Evolutionary conservation across 108 stramenopile species (phyloP).

Genomic region (Nitzschia palea): DNA sequence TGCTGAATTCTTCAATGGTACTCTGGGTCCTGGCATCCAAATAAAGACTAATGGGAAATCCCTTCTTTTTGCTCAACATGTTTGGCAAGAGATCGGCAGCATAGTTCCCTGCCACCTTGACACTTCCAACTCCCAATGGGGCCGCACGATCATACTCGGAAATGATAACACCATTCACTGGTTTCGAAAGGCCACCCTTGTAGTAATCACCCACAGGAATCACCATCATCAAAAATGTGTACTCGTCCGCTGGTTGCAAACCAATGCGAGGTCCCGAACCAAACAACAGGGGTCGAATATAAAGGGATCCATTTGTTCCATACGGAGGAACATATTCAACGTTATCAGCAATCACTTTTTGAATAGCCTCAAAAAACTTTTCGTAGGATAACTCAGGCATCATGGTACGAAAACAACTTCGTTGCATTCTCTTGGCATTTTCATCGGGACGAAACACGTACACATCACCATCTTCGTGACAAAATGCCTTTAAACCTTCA

Average conservation of each 20-base stretch:
- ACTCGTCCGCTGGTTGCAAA: conserved; percentile 97
- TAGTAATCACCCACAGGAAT: conserved; percentile 98
- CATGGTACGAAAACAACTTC: conserved; percentile 82
- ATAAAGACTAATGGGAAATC: conserved; percentile 96
- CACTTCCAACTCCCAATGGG: conserved; percentile 93
- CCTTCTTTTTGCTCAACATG: conserved; percentile 93
- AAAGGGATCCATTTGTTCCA: conserved; percentile 92
- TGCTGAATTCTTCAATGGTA: conserved; percentile 95
- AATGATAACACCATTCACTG: conserved; percentile 90
- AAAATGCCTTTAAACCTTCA: conserved; percentile 99
- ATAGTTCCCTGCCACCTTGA: conserved; percentile 99
- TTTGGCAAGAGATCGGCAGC: conserved; percentile 98
- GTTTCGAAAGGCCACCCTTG: conserved; percentile 91
- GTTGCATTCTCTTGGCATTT: conserved; percentile 88
- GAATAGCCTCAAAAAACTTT: conserved; percentile 90
- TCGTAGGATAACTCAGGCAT: conserved; percentile 90
- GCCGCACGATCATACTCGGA: conserved; percentile 97
- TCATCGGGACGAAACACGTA: conserved; percentile 96
- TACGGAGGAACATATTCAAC: conserved; percentile 97
- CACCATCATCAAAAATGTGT: conserved; percentile 92
- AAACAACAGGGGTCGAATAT: conserved; percentile 95
- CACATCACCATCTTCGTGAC: conserved; percentile 89
- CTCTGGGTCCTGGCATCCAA: conserved; percentile 93
- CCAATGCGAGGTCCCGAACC: conserved; percentile 95
- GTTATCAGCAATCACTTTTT: conserved; percentile 87